A percentile compares a stretch with the other conserved stretches of the same genome.
Conservation (phyloP, 2,329 filamentous ascomycete species). For the Xylaria sp. region DNA sequence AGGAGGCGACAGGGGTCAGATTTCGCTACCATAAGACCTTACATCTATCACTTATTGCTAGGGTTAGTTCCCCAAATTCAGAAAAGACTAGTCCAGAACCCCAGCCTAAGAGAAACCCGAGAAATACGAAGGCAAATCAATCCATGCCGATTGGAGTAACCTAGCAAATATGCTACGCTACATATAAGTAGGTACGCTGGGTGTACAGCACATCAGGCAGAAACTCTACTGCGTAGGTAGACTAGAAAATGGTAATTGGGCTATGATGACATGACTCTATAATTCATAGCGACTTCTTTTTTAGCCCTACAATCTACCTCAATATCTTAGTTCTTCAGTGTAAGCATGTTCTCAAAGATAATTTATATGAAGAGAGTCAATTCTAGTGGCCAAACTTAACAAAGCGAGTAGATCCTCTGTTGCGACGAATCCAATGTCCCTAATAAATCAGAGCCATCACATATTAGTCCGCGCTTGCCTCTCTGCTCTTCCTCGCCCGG, state of each 20-base stretch:
- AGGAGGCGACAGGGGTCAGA: slow-evolving; percentile 13
- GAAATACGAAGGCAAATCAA: slow-evolving; percentile 24
- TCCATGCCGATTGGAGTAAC: slow-evolving; percentile 9
- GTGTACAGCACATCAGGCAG: slow-evolving; percentile 1
- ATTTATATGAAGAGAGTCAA: slow-evolving; percentile 19
- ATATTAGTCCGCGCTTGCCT: slow-evolving; percentile 1
- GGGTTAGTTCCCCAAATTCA: not conserved
- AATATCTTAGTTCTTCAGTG: not conserved
- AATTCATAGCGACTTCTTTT: not conserved
- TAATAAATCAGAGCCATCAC: slow-evolving; percentile 30
- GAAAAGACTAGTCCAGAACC: slow-evolving; percentile 5
- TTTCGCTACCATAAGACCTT: slow-evolving; percentile 21
- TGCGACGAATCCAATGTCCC: not conserved
- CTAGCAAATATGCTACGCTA: slow-evolving; percentile 3
- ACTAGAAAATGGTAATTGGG: slow-evolving; percentile 1
- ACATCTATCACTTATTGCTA: not conserved
- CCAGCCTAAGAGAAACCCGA: slow-evolving; percentile 21
- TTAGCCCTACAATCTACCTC: slow-evolving; percentile 23
- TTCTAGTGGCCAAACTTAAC: not conserved
- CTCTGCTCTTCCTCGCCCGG: slow-evolving; percentile 7
- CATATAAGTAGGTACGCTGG: too few species aligned
- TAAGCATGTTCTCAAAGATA: not conserved
- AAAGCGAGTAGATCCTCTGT: slow-evolving; percentile 4
- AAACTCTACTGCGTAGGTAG: too few species aligned
- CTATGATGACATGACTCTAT: slow-evolving; percentile 12